Conservation (phyloP, 1,284 basidiomycete genomes). For the Golubevia sp. region DNA sequence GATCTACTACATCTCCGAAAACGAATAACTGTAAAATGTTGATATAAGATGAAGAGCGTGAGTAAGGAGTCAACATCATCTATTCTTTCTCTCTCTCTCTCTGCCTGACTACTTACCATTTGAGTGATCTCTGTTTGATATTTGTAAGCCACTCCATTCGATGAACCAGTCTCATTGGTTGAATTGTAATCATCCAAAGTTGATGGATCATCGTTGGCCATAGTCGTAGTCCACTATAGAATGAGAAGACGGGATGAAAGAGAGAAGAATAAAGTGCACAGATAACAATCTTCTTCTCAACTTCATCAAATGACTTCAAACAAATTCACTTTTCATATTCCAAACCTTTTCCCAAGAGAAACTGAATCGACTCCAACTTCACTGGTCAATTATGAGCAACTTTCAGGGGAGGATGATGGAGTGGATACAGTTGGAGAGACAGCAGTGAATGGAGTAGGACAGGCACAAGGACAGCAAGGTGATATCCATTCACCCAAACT, state of each 20-base stretch:
- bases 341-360: not conserved
- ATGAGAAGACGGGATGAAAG: too few species aligned
- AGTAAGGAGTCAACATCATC: not conserved
- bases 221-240: too few species aligned
- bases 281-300: too few species aligned
- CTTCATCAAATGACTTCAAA: too few species aligned
- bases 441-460: too few species aligned
- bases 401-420: not conserved
- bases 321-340: too few species aligned
- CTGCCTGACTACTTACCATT: constrained; percentile 67
- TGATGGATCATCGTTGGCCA: too few species aligned
- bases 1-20: constrained; percentile 91
- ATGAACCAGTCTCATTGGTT: too few species aligned
- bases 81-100: not conserved
- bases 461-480: not conserved
- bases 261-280: too few species aligned
- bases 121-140: constrained; percentile 81
- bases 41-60: not conserved
- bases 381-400: not conserved
- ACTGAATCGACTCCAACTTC: too few species aligned
- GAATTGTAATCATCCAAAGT: too few species aligned
- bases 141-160: constrained; percentile 64
- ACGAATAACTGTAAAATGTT: constrained; percentile 79
- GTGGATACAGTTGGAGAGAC: not conserved
- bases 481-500: not conserved